Conservation (phyloP, 257 asterid species). For the Fraxinus pennsylvanica region DNA sequence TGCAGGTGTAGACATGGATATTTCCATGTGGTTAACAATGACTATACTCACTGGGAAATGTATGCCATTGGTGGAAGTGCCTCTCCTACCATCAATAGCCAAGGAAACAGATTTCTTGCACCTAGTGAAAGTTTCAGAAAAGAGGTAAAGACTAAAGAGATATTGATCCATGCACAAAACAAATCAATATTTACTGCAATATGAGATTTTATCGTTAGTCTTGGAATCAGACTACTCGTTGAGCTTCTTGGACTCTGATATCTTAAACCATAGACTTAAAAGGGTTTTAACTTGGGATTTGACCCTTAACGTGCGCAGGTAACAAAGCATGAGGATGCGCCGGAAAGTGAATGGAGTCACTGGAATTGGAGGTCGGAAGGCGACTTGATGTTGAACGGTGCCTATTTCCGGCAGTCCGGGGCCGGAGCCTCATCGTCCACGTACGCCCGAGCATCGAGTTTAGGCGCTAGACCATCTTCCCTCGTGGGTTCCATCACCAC, state of each 20-base stretch:
- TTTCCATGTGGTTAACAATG: conserved; percentile 87
- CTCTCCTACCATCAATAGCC: conserved; percentile 76
- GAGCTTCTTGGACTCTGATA: too few species aligned
- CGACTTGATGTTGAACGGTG: conserved; percentile 82
- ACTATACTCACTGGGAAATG: conserved; percentile 90
- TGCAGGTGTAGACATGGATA: conserved; percentile 90
- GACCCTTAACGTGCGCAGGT: conserved; percentile 42
- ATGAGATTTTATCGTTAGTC: too few species aligned
- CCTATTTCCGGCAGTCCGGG: conserved; percentile 68
- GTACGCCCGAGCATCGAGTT: conserved; percentile 74
- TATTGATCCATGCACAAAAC: too few species aligned
- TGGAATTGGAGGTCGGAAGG: conserved; percentile 96
- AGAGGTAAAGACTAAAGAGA: conserved; percentile 40
- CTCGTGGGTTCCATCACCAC: conserved; percentile 62
- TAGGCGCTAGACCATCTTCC: conserved; percentile 71
- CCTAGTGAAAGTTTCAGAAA: conserved; percentile 46
- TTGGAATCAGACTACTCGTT: too few species aligned
- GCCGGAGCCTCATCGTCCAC: conserved; percentile 54
- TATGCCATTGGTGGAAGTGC: conserved; percentile 94
- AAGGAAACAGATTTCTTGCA: conserved; percentile 85
- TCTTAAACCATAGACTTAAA: too few species aligned
- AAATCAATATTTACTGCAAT: too few species aligned
- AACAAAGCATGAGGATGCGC: conserved; percentile 87
- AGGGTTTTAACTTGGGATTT: too few species aligned
- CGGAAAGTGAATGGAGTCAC: conserved; percentile 71